A percentile compares a stretch with the other conserved stretches of the same genome.
These are phyloP conservation scores for Meyerozyma carpophila DNA, from an alignment of 1,139 yeast species.

Conservation along the genomic window DNA sequence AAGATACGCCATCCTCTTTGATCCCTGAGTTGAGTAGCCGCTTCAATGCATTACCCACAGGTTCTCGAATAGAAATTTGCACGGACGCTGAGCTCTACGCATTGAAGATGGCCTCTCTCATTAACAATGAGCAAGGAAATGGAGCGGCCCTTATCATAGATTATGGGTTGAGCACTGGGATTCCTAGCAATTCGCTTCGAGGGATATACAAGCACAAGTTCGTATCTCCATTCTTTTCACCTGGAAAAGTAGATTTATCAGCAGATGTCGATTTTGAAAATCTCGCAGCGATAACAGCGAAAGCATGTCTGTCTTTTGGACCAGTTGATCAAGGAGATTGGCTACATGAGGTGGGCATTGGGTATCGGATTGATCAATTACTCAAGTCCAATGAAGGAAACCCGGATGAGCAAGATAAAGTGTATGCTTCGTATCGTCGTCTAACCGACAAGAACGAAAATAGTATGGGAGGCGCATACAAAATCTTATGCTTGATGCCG, in stretches of 20 bases:
- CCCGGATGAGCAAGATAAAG: constrained; percentile 34
- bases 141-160: constrained; percentile 77
- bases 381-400: constrained; percentile 27
- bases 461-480: constrained; percentile 75
- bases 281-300: constrained; percentile 25
- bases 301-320: constrained; percentile 34
- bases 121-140: constrained; percentile 23
- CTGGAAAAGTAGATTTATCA: constrained; percentile 80
- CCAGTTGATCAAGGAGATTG: constrained; percentile 79
- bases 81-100: constrained; percentile 63
- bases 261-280: constrained; percentile 79
- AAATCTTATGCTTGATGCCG: constrained; percentile 63
- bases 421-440: constrained; percentile 57
- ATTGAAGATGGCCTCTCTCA: constrained; percentile 39
- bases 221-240: constrained; percentile 69
- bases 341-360: constrained; percentile 73
- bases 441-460: constrained; percentile 57
- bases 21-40: constrained; percentile 52
- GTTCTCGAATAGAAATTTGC: constrained; percentile 65
- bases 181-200: constrained; percentile 66
- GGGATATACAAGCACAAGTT: constrained; percentile 72
- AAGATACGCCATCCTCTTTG: constrained; percentile 59
- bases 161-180: constrained; percentile 59
- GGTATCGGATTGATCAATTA: constrained; percentile 58
- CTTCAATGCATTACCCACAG: constrained; percentile 49